These are phyloP conservation scores for Penicillium sp. DNA, from an alignment of 2,329 filamentous ascomycete genomes.

Conservation along the genomic window DNA sequence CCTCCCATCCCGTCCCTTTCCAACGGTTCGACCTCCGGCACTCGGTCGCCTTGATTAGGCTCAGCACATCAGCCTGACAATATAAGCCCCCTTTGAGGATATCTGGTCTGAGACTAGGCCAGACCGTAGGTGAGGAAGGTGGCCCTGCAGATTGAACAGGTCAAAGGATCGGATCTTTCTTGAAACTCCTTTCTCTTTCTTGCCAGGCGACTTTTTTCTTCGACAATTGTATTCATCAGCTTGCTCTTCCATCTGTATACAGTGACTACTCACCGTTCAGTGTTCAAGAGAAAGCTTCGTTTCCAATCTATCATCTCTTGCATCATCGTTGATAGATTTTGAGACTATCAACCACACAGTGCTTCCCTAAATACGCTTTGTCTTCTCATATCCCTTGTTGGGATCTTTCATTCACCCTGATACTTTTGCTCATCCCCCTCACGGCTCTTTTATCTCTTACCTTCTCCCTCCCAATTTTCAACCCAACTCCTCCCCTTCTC, in stretches of 20 bases:
- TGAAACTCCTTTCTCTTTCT: conserved; percentile 12
- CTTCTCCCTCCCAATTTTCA: neutral
- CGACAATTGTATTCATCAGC: conserved; percentile 29
- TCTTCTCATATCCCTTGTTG: neutral
- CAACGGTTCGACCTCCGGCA: neutral
- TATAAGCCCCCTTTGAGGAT: neutral
- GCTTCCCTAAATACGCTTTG: conserved; percentile 13
- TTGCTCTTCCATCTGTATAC: conserved; percentile 33
- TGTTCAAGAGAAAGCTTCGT: conserved; percentile 26
- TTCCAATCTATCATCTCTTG: conserved; percentile 24
- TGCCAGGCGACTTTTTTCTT: conserved; percentile 19
- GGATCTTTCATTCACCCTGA: neutral
- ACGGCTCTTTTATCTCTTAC: conserved; percentile 2
- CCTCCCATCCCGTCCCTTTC: neutral
- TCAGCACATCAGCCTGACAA: neutral
- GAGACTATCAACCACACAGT: conserved; percentile 21
- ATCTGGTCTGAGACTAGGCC: neutral
- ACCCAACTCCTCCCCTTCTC: neutral
- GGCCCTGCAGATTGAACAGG: conserved; percentile 11
- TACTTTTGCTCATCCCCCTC: neutral
- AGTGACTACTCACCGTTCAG: conserved; percentile 26
- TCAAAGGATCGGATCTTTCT: conserved; percentile 17
- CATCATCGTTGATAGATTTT: conserved; percentile 24
- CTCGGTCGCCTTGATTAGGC: neutral
- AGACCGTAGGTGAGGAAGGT: conserved; percentile 12